phyloP scores from a whole-genome alignment of 306 rosid species.

The Prunus mongolica region DNA sequence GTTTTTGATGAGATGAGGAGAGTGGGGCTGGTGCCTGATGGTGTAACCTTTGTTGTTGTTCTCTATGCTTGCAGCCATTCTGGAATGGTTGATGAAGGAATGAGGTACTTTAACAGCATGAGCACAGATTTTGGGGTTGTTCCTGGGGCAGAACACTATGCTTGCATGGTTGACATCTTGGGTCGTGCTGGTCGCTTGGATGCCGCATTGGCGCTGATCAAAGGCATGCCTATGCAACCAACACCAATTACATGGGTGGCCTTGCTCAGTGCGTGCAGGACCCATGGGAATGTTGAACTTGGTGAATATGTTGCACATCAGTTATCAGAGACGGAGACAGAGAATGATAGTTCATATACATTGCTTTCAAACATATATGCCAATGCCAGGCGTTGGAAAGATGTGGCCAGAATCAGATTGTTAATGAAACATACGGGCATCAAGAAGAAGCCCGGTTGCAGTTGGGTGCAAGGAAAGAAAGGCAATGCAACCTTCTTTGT shows the following conservation, averaged over 20 bases:
- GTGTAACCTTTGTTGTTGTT: conserved; percentile 65
- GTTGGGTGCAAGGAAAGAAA: conserved; percentile 79
- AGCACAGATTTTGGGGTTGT: conserved; percentile 47
- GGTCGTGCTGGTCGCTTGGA: conserved; percentile 76
- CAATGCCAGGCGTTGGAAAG: conserved; percentile 77
- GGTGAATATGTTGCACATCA: conserved; percentile 71
- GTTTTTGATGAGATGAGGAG: conserved; percentile 61
- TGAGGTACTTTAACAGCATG: conserved; percentile 58
- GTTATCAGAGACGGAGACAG: conserved; percentile 44
- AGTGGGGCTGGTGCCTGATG: conserved; percentile 51
- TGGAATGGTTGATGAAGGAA: conserved; percentile 70
- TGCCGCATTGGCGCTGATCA: conserved; percentile 57
- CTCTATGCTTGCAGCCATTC: conserved; percentile 91
- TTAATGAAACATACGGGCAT: conserved; percentile 69
- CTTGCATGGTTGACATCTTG: conserved; percentile 84
- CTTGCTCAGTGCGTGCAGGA: conserved; percentile 66
- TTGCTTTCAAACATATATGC: conserved; percentile 88
- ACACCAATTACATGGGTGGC: conserved; percentile 74
- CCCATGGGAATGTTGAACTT: conserved; percentile 64
- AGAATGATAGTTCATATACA: conserved; percentile 75
- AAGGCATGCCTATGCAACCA: conserved; percentile 69
- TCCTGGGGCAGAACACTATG: conserved; percentile 79
- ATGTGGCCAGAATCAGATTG: conserved; percentile 63
- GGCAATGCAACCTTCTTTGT: conserved; percentile 64
- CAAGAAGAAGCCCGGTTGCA: conserved; percentile 77